Evolutionary conservation across 495 filamentous ascomycete genomes (phyloP).

Genomic region (Penicillium samsonianum): DNA sequence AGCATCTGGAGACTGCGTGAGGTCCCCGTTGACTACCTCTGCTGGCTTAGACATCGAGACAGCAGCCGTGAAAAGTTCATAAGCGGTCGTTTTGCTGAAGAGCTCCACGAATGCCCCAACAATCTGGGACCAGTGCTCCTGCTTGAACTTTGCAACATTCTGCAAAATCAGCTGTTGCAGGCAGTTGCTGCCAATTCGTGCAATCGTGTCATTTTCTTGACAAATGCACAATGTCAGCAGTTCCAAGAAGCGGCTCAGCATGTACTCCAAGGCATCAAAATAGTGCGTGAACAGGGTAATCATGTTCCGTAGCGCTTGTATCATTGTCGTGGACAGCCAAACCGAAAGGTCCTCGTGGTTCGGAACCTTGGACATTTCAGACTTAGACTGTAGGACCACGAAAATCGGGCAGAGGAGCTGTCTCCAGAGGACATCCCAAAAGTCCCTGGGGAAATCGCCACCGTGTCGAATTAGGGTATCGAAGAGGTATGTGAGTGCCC

Average conservation of each 20-base stretch:
- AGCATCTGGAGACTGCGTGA: conserved; percentile 30
- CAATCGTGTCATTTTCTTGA: conserved; percentile 98
- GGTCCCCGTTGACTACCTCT: conserved; percentile 38
- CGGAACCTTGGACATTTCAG: conserved; percentile 89
- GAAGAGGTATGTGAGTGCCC: conserved; percentile 91
- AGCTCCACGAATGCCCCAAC: conserved; percentile 94
- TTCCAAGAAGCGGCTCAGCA: conserved; percentile 94
- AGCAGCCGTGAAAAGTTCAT: conserved; percentile 88
- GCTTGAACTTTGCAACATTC: conserved; percentile 86
- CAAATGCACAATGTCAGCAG: conserved; percentile 94
- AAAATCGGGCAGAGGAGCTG: conserved; percentile 98
- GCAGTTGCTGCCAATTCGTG: conserved; percentile 96
- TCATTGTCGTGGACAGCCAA: conserved; percentile 99
- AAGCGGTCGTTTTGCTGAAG: conserved; percentile 90
- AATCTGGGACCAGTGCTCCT: conserved; percentile 88
- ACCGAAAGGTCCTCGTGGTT: conserved; percentile 96
- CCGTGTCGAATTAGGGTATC: conserved; percentile 88
- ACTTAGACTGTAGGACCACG: conserved; percentile 92
- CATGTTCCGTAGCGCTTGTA: conserved; percentile 96
- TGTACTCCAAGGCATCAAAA: conserved; percentile 91
- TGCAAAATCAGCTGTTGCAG: conserved; percentile 94
- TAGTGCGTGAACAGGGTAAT: conserved; percentile 98
- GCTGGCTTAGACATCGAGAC: conserved; percentile 52
- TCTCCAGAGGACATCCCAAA: conserved; percentile 98
- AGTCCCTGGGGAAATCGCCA: conserved; percentile 86